Evolutionary conservation across 257 asterid species (phyloP).

Genomic region (Misopates orontium): DNA sequence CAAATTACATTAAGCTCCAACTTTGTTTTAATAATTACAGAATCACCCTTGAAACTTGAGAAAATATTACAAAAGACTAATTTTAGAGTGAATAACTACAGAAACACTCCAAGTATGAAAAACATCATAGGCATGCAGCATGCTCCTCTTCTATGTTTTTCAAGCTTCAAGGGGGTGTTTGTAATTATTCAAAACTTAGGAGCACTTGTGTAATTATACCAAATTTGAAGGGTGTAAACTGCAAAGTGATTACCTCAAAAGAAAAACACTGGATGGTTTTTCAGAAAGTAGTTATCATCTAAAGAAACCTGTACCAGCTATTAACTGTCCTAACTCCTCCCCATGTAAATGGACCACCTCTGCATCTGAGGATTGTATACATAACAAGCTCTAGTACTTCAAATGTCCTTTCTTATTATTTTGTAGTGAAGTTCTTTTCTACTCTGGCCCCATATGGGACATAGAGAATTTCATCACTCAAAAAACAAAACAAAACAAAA

Average conservation of each 20-base stretch:
- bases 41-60: not conserved
- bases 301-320: conserved; percentile 14
- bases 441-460: conserved; percentile 46
- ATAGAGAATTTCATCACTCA: conserved; percentile 2
- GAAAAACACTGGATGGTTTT: too few relatives aligned
- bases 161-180: too few relatives aligned
- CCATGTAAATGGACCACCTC: conserved; percentile 26
- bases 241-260: conserved; percentile 3
- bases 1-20: too few relatives aligned
- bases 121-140: too few relatives aligned
- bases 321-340: conserved; percentile 10
- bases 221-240: not conserved
- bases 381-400: conserved; percentile 22
- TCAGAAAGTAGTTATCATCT: conserved; percentile 5
- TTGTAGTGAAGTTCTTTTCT: conserved; percentile 25
- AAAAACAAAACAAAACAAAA: conserved; percentile 16
- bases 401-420: conserved; percentile 28
- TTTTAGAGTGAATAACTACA: too few relatives aligned
- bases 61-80: too few relatives aligned
- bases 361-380: not conserved
- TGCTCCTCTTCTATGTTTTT: too few relatives aligned
- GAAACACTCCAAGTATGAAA: too few relatives aligned
- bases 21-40: not conserved
- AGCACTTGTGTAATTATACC: too few relatives aligned
- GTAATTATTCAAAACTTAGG: too few relatives aligned